Conservation (phyloP, 208 protist species). For the Trypanosoma boissoni region DNA sequence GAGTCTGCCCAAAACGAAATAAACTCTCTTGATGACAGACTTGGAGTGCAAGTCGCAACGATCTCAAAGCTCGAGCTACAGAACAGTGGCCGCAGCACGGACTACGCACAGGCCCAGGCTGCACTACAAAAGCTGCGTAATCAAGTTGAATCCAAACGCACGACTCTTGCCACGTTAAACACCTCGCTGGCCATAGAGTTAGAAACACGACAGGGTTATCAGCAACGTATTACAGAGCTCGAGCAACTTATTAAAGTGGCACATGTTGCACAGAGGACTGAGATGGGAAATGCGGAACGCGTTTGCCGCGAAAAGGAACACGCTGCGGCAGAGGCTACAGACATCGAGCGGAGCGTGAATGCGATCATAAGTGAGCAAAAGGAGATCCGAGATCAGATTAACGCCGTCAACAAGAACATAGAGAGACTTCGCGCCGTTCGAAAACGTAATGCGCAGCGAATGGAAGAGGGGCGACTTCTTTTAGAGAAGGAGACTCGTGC, state of each 20-base stretch:
- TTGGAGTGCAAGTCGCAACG: constrained; percentile 49
- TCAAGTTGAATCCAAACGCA: constrained; percentile 78
- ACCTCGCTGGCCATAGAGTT: constrained; percentile 76
- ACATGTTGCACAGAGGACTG: constrained; percentile 45
- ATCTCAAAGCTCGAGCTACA: constrained; percentile 80
- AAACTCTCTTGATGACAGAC: constrained; percentile 55
- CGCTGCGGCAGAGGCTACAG: constrained; percentile 41
- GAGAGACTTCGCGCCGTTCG: constrained; percentile 22
- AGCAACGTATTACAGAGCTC: constrained; percentile 66
- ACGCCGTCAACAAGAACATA: constrained; percentile 34
- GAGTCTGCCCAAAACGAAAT: constrained; percentile 68
- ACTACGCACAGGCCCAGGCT: constrained; percentile 59
- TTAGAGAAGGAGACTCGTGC: constrained; percentile 77
- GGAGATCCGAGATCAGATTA: constrained; percentile 38
- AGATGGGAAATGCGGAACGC: constrained; percentile 62
- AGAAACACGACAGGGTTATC: constrained; percentile 64
- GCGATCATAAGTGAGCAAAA: constrained; percentile 46
- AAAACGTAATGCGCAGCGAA: constrained; percentile 42
- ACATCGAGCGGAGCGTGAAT: constrained; percentile 47
- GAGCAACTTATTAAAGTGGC: constrained; percentile 73
- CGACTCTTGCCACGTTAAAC: constrained; percentile 85
- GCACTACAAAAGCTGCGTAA: constrained; percentile 58
- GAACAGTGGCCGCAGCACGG: constrained; percentile 57
- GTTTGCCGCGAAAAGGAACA: constrained; percentile 73
- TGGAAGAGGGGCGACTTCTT: constrained; percentile 56